phyloP scores from a whole-genome alignment of 305 asterid species.

The Rubia peregrina region DNA sequence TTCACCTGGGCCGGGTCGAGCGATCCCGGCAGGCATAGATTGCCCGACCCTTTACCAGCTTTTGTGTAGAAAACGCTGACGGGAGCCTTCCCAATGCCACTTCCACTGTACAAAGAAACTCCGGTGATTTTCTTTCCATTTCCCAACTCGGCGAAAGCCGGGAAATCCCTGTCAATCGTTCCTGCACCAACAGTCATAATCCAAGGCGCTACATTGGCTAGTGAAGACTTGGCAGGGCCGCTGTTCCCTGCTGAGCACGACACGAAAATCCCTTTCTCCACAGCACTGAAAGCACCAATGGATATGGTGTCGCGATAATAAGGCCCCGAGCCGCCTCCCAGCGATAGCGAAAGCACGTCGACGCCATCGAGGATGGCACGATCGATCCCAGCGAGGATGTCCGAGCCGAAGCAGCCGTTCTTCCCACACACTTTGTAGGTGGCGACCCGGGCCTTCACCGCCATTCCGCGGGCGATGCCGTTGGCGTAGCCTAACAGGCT shows the following conservation, averaged over 20 bases:
- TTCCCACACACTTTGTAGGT: conserved; percentile 68
- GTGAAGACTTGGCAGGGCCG: conserved; percentile 51
- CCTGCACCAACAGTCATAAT: conserved; percentile 89
- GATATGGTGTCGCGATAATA: conserved; percentile 70
- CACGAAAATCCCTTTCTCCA: conserved; percentile 67
- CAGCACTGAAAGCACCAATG: conserved; percentile 71
- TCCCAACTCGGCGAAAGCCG: conserved; percentile 53
- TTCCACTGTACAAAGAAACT: conserved; percentile 40
- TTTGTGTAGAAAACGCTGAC: conserved; percentile 26
- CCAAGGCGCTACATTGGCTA: conserved; percentile 84
- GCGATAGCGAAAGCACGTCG: conserved; percentile 68
- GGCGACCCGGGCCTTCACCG: conserved; percentile 63
- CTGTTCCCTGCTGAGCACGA: conserved; percentile 88
- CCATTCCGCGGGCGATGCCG: conserved; percentile 84
- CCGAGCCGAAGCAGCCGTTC: conserved; percentile 62
- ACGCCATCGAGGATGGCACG: conserved; percentile 73
- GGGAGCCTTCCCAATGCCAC: conserved; percentile 25
- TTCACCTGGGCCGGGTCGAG: conserved; percentile 25
- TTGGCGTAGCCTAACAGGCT: conserved; percentile 69
- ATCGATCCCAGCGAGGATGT: conserved; percentile 76
- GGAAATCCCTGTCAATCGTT: conserved; percentile 70
- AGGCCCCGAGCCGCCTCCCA: conserved; percentile 72
- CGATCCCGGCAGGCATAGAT: conserved; percentile 37
- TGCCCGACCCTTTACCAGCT: conserved; percentile 18
- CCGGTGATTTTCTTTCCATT: conserved; percentile 45